These are phyloP conservation scores for Coriolopsis trogii DNA, from an alignment of 1,284 basidiomycete species.

Conservation along the genomic window DNA sequence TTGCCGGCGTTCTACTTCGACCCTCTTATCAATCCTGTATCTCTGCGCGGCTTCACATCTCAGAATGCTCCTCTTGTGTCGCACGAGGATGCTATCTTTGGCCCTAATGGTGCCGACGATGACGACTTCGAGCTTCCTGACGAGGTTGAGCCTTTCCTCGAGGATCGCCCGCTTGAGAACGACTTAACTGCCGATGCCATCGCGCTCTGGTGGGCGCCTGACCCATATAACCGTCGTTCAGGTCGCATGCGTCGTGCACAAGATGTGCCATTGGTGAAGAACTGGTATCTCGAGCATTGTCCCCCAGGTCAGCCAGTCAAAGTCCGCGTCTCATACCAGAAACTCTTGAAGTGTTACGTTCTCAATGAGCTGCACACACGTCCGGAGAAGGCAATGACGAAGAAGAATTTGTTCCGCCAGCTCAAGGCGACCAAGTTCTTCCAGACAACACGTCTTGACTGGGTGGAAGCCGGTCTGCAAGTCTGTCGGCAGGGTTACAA, in stretches of 20 bases:
- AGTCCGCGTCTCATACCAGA: conserved; percentile 99
- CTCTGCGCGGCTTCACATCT: conserved; percentile 80
- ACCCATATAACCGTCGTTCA: conserved; percentile 92
- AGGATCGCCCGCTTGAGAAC: conserved; percentile 82
- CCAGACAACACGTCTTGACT: conserved; percentile 96
- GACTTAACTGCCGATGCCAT: conserved; percentile 97
- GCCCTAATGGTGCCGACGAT: conserved; percentile 80
- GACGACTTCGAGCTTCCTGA: conserved; percentile 91
- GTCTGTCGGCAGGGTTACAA: conserved; percentile 99
- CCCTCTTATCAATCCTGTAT: conserved; percentile 96
- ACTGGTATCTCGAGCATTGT: conserved; percentile 98
- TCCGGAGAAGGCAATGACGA: conserved; percentile 95
- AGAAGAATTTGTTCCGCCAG: conserved; percentile 95
- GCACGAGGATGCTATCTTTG: conserved; percentile 93
- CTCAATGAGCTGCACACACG: conserved; percentile 91
- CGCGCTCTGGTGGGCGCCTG: conserved; percentile 98
- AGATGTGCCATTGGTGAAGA: conserved; percentile 95
- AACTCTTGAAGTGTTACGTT: conserved; percentile 95
- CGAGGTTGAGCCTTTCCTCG: conserved; percentile 82
- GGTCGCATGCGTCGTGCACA: conserved; percentile 94
- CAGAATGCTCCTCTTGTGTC: conserved; percentile 84
- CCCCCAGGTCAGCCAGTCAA: conserved; percentile 97
- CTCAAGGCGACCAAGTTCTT: conserved; percentile 99
- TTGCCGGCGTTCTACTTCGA: conserved; percentile 99
- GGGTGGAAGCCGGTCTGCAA: conserved; percentile 99